A percentile compares a stretch with the other conserved stretches of the same genome.
These are phyloP conservation scores for Ichthyophthirius multifiliis DNA, from an alignment of 169 alveolate genomes.

Conservation along the genomic window DNA sequence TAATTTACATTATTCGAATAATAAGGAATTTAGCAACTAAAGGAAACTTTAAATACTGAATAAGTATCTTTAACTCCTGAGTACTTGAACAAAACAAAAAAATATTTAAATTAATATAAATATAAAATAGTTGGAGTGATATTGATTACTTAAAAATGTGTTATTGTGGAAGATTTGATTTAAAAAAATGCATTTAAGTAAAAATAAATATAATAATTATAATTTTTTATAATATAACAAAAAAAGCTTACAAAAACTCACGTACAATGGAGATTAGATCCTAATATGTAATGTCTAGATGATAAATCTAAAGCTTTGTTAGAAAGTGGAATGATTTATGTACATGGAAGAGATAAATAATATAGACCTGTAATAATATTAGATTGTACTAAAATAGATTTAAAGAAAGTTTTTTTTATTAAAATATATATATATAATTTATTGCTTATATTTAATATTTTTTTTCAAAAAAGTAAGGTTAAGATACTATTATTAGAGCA, in stretches of 20 bases:
- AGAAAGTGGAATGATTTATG: conserved; percentile 12
- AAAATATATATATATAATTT: too few species aligned
- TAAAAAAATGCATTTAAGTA: background rate
- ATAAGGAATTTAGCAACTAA: background rate
- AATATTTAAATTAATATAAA: background rate
- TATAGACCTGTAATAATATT: conserved; percentile 2
- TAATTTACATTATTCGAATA: background rate
- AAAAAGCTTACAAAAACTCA: background rate
- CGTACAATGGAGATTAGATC: conserved; percentile 8
- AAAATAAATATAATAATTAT: background rate
- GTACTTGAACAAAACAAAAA: background rate
- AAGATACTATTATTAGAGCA: conserved; percentile 11
- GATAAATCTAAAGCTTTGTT: conserved; percentile 1
- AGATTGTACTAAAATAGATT: conserved; percentile 2
- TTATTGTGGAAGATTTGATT: conserved; percentile 6
- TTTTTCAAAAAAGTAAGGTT: background rate
- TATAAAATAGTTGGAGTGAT: conserved; percentile 12
- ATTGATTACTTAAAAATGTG: conserved; percentile 16
- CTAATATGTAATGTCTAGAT: background rate
- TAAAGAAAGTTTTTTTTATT: background rate
- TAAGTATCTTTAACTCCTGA: background rate
- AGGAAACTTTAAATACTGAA: background rate
- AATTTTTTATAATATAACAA: background rate
- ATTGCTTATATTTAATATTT: background rate
- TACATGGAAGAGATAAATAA: conserved; percentile 7